Conservation (phyloP, 2,329 filamentous ascomycete genomes). For the Podosphaera aphanis region DNA sequence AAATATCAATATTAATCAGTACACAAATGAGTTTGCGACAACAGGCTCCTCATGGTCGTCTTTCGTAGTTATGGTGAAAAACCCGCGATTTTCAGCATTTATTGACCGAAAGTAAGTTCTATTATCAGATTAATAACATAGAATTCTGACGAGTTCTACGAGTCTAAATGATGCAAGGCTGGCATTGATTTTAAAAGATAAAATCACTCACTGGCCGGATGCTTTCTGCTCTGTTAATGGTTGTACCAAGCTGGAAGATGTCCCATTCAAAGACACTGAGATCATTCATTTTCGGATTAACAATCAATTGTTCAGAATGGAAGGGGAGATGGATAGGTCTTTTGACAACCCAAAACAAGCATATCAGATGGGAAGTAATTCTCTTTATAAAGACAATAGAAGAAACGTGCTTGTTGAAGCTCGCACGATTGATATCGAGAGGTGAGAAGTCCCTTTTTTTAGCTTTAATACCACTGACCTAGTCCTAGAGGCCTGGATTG, state of each 20-base stretch:
- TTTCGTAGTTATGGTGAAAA: conserved; percentile 12
- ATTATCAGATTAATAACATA: neutral
- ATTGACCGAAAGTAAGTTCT: conserved; percentile 14
- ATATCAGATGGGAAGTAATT: conserved; percentile 11
- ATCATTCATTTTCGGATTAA: conserved; percentile 9
- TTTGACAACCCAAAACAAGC: conserved; percentile 3
- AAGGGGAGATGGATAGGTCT: conserved; percentile 11
- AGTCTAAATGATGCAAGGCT: conserved; percentile 6
- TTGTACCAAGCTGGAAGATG: conserved; percentile 3
- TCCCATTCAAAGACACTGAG: conserved; percentile 9
- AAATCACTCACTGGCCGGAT: conserved; percentile 4
- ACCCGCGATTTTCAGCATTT: conserved; percentile 6
- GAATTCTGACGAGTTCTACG: neutral
- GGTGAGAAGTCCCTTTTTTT: conserved; percentile 3
- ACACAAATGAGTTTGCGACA: conserved; percentile 6
- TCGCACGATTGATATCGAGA: conserved; percentile 12
- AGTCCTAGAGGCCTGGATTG: conserved; percentile 12
- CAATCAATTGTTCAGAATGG: conserved; percentile 8
- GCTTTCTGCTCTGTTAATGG: conserved; percentile 7
- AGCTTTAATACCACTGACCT: neutral
- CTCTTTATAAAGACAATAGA: conserved; percentile 7
- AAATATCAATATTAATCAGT: conserved; percentile 8
- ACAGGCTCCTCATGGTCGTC: conserved; percentile 5
- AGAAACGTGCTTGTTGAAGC: conserved; percentile 12
- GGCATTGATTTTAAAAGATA: conserved; percentile 5